phyloP scores from a whole-genome alignment of 2,329 filamentous ascomycete genomes.

The Monilinia laxa region DNA sequence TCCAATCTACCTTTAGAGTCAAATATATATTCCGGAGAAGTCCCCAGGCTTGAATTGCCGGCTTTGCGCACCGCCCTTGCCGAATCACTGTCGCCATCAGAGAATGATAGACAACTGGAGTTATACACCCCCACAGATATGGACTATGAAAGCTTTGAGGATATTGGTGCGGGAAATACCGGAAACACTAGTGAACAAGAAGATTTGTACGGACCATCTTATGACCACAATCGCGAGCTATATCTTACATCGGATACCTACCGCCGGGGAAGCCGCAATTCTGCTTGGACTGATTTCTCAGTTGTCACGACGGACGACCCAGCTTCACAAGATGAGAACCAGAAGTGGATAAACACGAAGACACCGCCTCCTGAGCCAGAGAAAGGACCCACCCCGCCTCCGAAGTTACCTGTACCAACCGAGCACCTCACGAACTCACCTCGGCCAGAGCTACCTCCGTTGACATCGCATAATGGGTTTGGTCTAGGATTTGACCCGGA shows the following conservation, averaged over 20 bases:
- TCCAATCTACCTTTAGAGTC: not conserved
- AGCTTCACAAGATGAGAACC: slow-evolving; percentile 28
- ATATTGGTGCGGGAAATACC: slow-evolving; percentile 25
- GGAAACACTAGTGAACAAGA: slow-evolving; percentile 27
- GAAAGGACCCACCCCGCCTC: slow-evolving; percentile 44
- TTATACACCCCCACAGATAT: slow-evolving; percentile 39
- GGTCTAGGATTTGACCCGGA: slow-evolving; percentile 29
- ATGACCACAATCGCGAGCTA: slow-evolving; percentile 29
- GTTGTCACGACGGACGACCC: slow-evolving; percentile 34
- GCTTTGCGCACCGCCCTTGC: slow-evolving; percentile 35
- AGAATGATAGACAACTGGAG: slow-evolving; percentile 30
- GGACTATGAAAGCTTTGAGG: slow-evolving; percentile 39
- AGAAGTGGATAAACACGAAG: slow-evolving; percentile 19
- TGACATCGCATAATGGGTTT: slow-evolving; percentile 34
- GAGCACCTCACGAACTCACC: slow-evolving; percentile 23
- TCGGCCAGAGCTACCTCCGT: slow-evolving; percentile 31
- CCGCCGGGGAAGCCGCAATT: slow-evolving; percentile 32
- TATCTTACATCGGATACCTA: slow-evolving; percentile 28
- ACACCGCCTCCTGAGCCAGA: slow-evolving; percentile 36
- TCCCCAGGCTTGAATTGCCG: slow-evolving; percentile 32
- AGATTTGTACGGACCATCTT: slow-evolving; percentile 26
- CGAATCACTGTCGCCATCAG: slow-evolving; percentile 27
- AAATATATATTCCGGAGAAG: slow-evolving; percentile 18
- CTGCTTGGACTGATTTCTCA: slow-evolving; percentile 39
- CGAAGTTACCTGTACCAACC: slow-evolving; percentile 38